Evolutionary conservation across 1,139 yeast genomes (phyloP), one percentile per base, ranked within the genome.

Genomic region (Lodderomyces pseudojiufengensis): DNA sequence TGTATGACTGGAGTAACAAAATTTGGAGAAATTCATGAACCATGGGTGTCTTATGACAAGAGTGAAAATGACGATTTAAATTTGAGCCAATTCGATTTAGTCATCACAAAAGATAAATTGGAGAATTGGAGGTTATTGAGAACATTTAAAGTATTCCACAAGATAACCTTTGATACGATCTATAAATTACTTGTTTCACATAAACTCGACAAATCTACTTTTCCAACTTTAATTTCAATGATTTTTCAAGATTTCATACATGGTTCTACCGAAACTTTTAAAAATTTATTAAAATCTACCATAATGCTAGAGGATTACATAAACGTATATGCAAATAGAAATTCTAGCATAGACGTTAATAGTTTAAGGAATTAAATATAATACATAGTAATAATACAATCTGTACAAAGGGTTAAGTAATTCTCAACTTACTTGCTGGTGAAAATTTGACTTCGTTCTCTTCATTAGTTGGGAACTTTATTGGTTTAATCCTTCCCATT

Each of bases 1-100:
- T 85, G 95, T 53, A 87, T 87, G 95, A 77, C 90, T 1, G 98
- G 98, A 6, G 82, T 81, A 5, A 76, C 88, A 3, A 65, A 78
- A 38, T 90, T 90, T 57, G 82, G 82, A 2, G 81, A 85, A 51
- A 48, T 79, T 10, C 69, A 70, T 40, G 48, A 53, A 24, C 51
- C 60, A 18, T 48, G 54, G 14, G 57, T 84, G n/a, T 58, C 50
- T 1, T 90, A 86, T 54, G 95, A 88, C 57, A 86, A 83, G 52
- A 76, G 90, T 0, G 97, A 90, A 53, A 64, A 70, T 32, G 47
- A 47, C 2, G 20, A 18, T 18, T 49, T 48, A 0, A 57, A 50
- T 4, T 55, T 80, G 28, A 60, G 67, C 10, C 46, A 66, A 1
- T 76, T 82, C 48, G 80, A 83, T 45, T 76, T 73, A 43, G 61